Percentiles rank a stretch among this genome's conserved stretches.
These are phyloP conservation scores for Punica granatum DNA, from an alignment of 345 rosid species.

Conservation along the genomic window DNA sequence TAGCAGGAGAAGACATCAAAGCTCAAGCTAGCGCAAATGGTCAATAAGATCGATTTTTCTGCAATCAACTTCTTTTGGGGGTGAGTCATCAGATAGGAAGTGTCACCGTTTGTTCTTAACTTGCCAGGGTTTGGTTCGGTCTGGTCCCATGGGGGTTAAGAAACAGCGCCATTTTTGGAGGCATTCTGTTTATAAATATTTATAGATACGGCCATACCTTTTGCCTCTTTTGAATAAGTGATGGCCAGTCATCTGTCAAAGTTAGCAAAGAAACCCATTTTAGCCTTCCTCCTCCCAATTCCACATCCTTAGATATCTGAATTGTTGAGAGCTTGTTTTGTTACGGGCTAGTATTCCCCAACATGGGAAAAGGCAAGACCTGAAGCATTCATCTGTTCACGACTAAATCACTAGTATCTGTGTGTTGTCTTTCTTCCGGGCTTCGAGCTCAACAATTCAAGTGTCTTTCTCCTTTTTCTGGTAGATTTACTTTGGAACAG, in stretches of 20 bases:
- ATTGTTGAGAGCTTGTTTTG: no score
- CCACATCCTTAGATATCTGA: background rate
- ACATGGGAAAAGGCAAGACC: background rate
- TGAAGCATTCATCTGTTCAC: background rate
- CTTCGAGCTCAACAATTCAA: background rate
- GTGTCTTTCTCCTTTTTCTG: background rate
- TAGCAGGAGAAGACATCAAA: background rate
- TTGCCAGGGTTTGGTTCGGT: background rate
- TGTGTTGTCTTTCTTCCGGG: background rate
- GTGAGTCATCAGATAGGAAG: background rate
- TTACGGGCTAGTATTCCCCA: no score
- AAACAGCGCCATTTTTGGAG: slow-evolving; percentile 1
- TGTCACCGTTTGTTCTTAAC: background rate
- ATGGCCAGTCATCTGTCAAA: slow-evolving; percentile 16
- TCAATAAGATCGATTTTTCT: background rate
- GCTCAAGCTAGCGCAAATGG: background rate
- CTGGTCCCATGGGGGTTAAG: background rate
- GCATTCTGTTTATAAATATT: background rate
- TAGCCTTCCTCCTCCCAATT: slow-evolving; percentile 19
- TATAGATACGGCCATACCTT: slow-evolving; percentile 21
- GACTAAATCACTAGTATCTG: no score
- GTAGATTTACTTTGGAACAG: background rate
- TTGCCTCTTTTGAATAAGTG: slow-evolving; percentile 16
- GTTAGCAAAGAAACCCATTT: slow-evolving; percentile 25
- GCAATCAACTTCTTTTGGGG: background rate